Conservation (phyloP, 495 filamentous ascomycete species). For the Staphylotrichum tortipilum region DNA sequence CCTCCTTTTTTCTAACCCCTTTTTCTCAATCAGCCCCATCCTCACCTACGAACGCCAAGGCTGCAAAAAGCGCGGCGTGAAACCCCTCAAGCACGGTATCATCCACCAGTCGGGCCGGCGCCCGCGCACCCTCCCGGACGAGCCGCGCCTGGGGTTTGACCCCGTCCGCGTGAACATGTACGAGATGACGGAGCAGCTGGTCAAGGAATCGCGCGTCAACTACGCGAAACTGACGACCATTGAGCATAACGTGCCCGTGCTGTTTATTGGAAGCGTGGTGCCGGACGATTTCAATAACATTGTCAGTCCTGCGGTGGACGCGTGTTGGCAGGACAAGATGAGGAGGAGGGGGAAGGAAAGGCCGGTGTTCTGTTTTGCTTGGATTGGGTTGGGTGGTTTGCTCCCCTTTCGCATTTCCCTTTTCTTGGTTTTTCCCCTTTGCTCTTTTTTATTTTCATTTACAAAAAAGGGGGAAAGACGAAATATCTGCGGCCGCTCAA, state of each 20-base stretch:
- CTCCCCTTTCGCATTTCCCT: too few species aligned
- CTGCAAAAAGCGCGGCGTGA: conserved; percentile 39
- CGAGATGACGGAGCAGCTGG: conserved; percentile 30
- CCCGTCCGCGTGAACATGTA: conserved; percentile 30
- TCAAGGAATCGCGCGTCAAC: conserved; percentile 38
- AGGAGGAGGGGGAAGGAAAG: neutral
- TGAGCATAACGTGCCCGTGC: conserved; percentile 41
- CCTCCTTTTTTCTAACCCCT: conserved; percentile 7
- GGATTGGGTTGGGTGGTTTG: neutral
- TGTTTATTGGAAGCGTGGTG: conserved; percentile 35
- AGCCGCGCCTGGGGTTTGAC: conserved; percentile 34
- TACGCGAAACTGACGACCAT: conserved; percentile 40
- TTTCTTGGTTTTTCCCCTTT: too few species aligned
- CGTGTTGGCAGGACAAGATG: conserved; percentile 38
- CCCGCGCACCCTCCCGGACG: conserved; percentile 25
- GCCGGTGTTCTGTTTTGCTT: neutral
- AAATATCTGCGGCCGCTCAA: too few species aligned
- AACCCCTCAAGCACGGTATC: conserved; percentile 39
- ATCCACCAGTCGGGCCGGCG: conserved; percentile 24
- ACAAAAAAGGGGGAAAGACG: too few species aligned
- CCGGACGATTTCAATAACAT: conserved; percentile 24
- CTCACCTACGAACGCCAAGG: conserved; percentile 37
- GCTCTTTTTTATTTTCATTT: too few species aligned
- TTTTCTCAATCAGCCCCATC: conserved; percentile 31
- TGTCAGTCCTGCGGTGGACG: conserved; percentile 33